Base-by-base conservation (phyloP, 306 rosid species). In the Luffa acutangula region DNA sequence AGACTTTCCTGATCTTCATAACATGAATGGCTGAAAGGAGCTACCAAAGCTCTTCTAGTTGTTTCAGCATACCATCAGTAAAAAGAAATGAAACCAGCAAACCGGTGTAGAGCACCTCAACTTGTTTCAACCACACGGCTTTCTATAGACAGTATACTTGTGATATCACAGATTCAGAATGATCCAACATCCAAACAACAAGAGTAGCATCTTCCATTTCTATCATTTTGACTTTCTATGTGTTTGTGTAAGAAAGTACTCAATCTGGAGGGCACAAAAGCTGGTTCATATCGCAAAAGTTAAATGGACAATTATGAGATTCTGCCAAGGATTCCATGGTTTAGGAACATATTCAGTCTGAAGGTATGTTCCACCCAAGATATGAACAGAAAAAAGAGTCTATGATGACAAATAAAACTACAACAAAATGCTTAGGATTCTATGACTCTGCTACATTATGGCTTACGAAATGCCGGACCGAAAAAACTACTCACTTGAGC, bases 361-460 rank as follows among this genome's bases (percentile, higher is more conserved):
- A 74, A 73, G 45, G 31, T 31, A 17, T 73, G 60, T 73, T 73
- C 78, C 78, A 49, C 43, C 78, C 62, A 73, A 33, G 57, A 73
- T 67, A 83, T 42, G 83, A 83, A 63, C 80, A 85, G 62, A 75
- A 80, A 80, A 80, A 70, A 48, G 53, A 70, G 57, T 80, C 78
- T 82, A 78, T 79, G 39, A 76, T 80, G 51, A 80, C 81, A 66
- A 71, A 81, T 79, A 43, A 77, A 83, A 85, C 88, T 86, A 84
- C 88, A 88, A 82, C 85, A 87, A 82, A 81, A 85, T 74, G 86
- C 79, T 82, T 73, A 83, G 15, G 81, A 82, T 79, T 49, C 78
- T 67, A 63, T 77, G 76, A 85, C 87, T 83, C 91, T 63, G 86
- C 87, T 83, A 81, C 64, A 88, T 81, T 85, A 79, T 77, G 87